These are phyloP conservation scores for Ustilago cynodontis DNA, from an alignment of 1,284 basidiomycete genomes.

Conservation along the genomic window DNA sequence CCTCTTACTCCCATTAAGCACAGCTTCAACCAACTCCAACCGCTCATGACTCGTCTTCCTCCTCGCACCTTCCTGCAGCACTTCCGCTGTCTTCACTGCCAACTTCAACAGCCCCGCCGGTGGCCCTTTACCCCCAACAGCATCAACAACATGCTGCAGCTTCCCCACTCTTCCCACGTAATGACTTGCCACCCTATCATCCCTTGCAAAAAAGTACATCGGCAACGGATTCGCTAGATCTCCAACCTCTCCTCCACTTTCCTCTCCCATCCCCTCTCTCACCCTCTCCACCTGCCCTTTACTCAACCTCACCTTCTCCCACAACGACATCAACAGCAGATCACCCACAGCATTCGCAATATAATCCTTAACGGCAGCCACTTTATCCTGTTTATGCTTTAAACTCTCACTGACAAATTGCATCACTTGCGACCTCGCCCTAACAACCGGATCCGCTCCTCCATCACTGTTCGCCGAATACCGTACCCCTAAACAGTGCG, in stretches of 20 bases:
- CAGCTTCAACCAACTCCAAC: constrained; percentile 25
- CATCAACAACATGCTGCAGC: constrained; percentile 15
- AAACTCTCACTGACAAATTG: constrained; percentile 59
- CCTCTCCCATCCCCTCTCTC: background rate
- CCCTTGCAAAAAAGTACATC: constrained; percentile 60
- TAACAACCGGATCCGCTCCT: constrained; percentile 38
- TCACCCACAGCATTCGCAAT: constrained; percentile 64
- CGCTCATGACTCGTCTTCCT: constrained; percentile 40
- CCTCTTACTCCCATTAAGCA: constrained; percentile 8
- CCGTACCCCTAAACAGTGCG: constrained; percentile 32
- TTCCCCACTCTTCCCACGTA: constrained; percentile 33
- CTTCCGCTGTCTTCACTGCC: constrained; percentile 21
- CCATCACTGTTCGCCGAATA: constrained; percentile 23
- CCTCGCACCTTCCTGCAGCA: constrained; percentile 37
- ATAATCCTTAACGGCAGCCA: constrained; percentile 65
- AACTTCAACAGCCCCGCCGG: constrained; percentile 32
- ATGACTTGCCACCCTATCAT: constrained; percentile 53
- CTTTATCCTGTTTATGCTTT: constrained; percentile 44
- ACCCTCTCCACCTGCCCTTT: constrained; percentile 15
- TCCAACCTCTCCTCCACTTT: constrained; percentile 34
- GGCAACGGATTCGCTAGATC: constrained; percentile 52
- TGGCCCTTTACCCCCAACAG: constrained; percentile 1
- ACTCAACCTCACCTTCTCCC: constrained; percentile 51
- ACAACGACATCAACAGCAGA: constrained; percentile 63
- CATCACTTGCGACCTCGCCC: constrained; percentile 47